A percentile compares a stretch with the other conserved stretches of the same genome.
Evolutionary conservation across 176 grass and related monocot genomes (phyloP).

Genomic region (Phoenix roebelenii): DNA sequence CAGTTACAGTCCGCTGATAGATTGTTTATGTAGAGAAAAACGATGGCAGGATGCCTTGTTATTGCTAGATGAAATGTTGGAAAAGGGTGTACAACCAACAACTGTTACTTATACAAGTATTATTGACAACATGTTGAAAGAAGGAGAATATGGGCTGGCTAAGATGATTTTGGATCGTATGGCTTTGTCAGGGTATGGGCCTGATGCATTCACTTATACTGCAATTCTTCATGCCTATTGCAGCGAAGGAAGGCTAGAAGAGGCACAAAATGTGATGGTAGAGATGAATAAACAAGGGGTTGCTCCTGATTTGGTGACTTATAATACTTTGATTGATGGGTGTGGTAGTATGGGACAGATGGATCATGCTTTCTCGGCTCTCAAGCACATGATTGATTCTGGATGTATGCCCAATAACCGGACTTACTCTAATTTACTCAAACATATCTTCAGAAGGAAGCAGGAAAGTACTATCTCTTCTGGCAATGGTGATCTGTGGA

Average conservation of each 20-base stretch:
- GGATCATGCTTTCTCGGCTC: slow-evolving; percentile 32
- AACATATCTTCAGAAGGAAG: slow-evolving; percentile 38
- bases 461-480: slow-evolving; percentile 9
- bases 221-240: slow-evolving; percentile 39
- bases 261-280: slow-evolving; percentile 34
- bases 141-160: slow-evolving; percentile 32
- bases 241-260: slow-evolving; percentile 34
- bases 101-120: slow-evolving; percentile 43
- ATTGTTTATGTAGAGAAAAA: slow-evolving; percentile 36
- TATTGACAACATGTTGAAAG: slow-evolving; percentile 48
- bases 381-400: slow-evolving; percentile 48
- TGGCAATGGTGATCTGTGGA: slow-evolving; percentile 29
- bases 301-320: slow-evolving; percentile 32
- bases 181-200: slow-evolving; percentile 37
- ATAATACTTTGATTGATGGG: slow-evolving; percentile 51
- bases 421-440: slow-evolving; percentile 42
- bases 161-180: slow-evolving; percentile 38
- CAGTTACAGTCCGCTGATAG: slow-evolving; percentile 52
- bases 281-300: slow-evolving; percentile 35
- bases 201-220: slow-evolving; percentile 48
- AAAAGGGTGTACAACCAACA: slow-evolving; percentile 37
- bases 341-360: slow-evolving; percentile 29
- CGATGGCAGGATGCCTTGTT: slow-evolving; percentile 30
- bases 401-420: slow-evolving; percentile 32
- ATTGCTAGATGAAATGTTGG: slow-evolving; percentile 44